These are phyloP conservation scores for Malus sieversii DNA, from an alignment of 306 rosid species.

Conservation along the genomic window DNA sequence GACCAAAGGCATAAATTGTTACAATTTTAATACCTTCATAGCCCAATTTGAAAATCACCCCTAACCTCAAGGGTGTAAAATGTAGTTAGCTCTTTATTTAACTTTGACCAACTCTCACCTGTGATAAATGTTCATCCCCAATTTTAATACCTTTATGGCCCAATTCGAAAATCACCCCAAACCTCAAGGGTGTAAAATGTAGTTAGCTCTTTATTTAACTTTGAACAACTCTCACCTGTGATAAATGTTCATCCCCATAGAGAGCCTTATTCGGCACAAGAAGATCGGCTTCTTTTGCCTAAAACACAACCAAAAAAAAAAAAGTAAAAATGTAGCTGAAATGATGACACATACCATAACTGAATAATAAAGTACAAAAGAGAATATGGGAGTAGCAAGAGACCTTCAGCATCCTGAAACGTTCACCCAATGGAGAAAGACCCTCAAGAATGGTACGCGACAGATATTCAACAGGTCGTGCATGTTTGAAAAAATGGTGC, in stretches of 20 bases:
- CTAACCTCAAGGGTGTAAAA: too few species aligned
- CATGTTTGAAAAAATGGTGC: conserved; percentile 83
- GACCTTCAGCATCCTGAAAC: conserved; percentile 80
- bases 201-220: neutral
- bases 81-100: neutral
- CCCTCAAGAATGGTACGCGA: conserved; percentile 65
- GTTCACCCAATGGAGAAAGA: conserved; percentile 84
- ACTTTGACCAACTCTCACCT: conserved; percentile 37
- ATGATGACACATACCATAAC: neutral
- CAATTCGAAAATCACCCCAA: too few species aligned
- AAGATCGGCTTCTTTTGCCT: conserved; percentile 88
- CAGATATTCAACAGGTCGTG: conserved; percentile 53
- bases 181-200: too few species aligned
- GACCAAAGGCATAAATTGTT: too few species aligned
- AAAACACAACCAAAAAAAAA: conserved; percentile 16
- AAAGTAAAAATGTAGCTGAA: neutral
- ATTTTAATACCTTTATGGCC: too few species aligned
- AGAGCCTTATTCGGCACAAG: conserved; percentile 78
- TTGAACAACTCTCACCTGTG: conserved; percentile 51
- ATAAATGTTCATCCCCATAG: conserved; percentile 78
- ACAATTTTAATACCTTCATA: too few species aligned
- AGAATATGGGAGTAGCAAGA: conserved; percentile 20
- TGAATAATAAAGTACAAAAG: conserved; percentile 5
- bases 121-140: conserved; percentile 69
- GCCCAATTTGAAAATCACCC: too few species aligned